phyloP scores from a whole-genome alignment of 805 yeast genomes.

The Metschnikowia koreensis region DNA sequence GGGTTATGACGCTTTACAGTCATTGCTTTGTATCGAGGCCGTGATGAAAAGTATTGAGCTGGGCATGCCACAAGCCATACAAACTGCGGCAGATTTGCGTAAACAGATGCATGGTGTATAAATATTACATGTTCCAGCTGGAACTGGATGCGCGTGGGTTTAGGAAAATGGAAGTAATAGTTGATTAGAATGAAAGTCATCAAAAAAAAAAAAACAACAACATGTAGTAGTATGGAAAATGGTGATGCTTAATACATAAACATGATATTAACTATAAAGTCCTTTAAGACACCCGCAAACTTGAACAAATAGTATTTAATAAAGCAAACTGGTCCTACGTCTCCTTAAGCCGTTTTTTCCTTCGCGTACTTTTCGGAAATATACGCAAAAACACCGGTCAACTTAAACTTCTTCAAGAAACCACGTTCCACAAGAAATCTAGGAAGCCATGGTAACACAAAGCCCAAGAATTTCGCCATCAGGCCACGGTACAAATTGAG shows the following conservation, averaged over 20 bases:
- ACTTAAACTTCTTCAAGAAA: conserved; percentile 37
- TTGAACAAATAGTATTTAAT: too few species aligned
- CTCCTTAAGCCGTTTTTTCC: not conserved
- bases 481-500: conserved; percentile 60
- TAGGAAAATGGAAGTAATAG: not conserved
- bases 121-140: not conserved
- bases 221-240: too few species aligned
- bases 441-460: conserved; percentile 41
- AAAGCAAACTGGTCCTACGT: not conserved
- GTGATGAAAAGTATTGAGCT: conserved; percentile 31
- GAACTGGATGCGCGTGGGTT: not conserved
- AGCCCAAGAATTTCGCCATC: conserved; percentile 38
- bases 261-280: too few species aligned
- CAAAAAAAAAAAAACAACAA: too few species aligned
- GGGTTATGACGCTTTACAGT: conserved; percentile 34
- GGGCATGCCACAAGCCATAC: conserved; percentile 26
- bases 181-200: too few species aligned
- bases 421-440: conserved; percentile 44
- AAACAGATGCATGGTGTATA: conserved; percentile 1
- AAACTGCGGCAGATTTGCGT: conserved; percentile 5
- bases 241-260: too few species aligned
- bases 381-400: conserved; percentile 25
- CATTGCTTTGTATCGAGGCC: conserved; percentile 36
- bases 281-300: too few species aligned
- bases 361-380: conserved; percentile 22